These are phyloP conservation scores for Neonectria punicea DNA, from an alignment of 2,329 filamentous ascomycete species.

Conservation along the genomic window DNA sequence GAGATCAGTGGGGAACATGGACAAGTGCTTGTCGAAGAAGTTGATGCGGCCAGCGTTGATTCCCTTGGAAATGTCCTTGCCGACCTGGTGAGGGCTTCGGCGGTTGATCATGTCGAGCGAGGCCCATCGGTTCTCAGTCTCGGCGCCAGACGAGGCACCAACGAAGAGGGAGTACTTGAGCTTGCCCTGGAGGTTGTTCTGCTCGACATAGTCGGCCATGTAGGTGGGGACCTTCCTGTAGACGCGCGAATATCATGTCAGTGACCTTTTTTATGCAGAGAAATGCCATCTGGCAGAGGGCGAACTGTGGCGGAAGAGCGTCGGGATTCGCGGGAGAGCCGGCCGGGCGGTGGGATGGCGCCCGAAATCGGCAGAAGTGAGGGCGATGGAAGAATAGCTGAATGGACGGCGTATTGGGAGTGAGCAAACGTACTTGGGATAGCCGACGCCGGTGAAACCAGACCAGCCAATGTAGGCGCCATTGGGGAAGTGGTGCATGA, in stretches of 20 bases:
- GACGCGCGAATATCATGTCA: slow-evolving; percentile 21
- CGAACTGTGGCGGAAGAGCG: slow-evolving; percentile 1
- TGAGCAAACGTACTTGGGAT: slow-evolving; percentile 71
- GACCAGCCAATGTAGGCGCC: slow-evolving; percentile 91
- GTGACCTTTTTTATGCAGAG: slow-evolving; percentile 8
- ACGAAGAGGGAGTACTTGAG: slow-evolving; percentile 89
- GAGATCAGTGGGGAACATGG: slow-evolving; percentile 89
- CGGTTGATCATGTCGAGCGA: slow-evolving; percentile 89
- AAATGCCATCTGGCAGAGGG: background rate
- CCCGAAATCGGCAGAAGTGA: slow-evolving; percentile 11
- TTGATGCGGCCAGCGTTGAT: slow-evolving; percentile 91
- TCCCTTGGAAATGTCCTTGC: slow-evolving; percentile 88
- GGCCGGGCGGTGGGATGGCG: slow-evolving; percentile 12
- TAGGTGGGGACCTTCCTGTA: slow-evolving; percentile 82
- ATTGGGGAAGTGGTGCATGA: slow-evolving; percentile 84
- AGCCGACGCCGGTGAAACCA: slow-evolving; percentile 90
- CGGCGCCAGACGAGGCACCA: slow-evolving; percentile 87
- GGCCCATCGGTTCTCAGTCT: slow-evolving; percentile 95
- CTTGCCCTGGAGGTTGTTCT: slow-evolving; percentile 85
- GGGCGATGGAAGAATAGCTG: background rate
- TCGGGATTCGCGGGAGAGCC: slow-evolving; percentile 12
- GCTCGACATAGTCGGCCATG: slow-evolving; percentile 88
- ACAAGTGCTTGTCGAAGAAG: slow-evolving; percentile 94
- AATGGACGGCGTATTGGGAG: background rate
- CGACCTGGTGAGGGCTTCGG: slow-evolving; percentile 86